Base-by-base conservation (phyloP, 768 basidiomycete genomes). In the Agrocybe pediades region DNA sequence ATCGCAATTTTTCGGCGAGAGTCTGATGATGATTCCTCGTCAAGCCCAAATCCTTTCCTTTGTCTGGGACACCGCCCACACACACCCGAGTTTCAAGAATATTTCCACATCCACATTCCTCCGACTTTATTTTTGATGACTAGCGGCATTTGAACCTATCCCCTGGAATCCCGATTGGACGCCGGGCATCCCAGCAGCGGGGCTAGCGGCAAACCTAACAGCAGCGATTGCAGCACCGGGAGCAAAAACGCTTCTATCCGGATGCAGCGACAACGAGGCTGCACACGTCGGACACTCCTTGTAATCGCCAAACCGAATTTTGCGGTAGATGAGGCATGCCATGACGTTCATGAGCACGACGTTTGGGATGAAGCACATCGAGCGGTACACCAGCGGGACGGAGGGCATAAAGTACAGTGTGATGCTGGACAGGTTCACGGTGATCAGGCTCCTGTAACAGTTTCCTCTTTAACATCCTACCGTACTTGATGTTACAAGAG, bases 301-400 rank as follows among this genome's bases (percentile, higher is more conserved):
- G 33, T 36, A 36, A 36, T 36, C 33, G 16, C 56, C 56, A 25
- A 45, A 47, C 29, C 52, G 52, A 9, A 51, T 57, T 17, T 56
- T 51, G 27, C 55, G 43, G 25, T 54, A 62, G 3, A 62, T 57
- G 1, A 54, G 52, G 41, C 57, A 59, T 3, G 61, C 55, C 61
- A 62, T 62, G 30, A 49, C 49, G 47, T 59, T 62, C 52, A 59
- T 59, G 25, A 62, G 42, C 6, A 52, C 53, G 23, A 57, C 43
- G 17, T 59, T 56, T 3, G 57, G 61, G 2, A 54, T 36, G n/a
- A 44, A 36, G 16, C 53, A 46, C 25, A 59, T 39, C 16, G 61
- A 44, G 17, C 51, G 20, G 36, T 57, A 56, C 13, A 33, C 55
- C 17, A 41, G 27, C 11, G 51, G 46, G 8, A 57, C 24, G 19